These are phyloP conservation scores for Annona cherimola DNA, from an alignment of 164 flowering plant species.

Conservation along the genomic window DNA sequence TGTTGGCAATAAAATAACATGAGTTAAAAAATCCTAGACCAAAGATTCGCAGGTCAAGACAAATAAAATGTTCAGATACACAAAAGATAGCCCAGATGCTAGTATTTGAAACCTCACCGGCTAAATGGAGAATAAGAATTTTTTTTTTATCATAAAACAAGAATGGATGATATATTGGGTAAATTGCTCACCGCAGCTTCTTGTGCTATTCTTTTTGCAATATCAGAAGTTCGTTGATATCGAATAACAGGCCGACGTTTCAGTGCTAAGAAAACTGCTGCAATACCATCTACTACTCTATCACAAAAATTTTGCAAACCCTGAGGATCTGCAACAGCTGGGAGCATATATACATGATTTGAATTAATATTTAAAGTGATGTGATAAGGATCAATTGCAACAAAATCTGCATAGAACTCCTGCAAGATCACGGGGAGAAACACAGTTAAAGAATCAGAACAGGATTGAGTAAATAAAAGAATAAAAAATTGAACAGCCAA, in stretches of 20 bases:
- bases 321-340: constrained; percentile 79
- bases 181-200: constrained; percentile 63
- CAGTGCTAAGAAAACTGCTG: constrained; percentile 78
- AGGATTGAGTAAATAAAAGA: not conserved
- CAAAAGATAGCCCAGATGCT: not conserved
- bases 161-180: not conserved
- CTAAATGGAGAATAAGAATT: no score
- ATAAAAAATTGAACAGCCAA: not conserved
- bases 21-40: not conserved
- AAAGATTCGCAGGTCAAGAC: not conserved
- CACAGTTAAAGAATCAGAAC: not conserved
- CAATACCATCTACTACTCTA: constrained; percentile 83
- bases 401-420: constrained; percentile 95
- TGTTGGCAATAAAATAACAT: not conserved
- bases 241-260: constrained; percentile 89
- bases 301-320: constrained; percentile 68
- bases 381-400: constrained; percentile 80
- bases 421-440: constrained; percentile 32
- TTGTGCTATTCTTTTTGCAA: constrained; percentile 87
- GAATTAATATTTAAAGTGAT: constrained; percentile 62
- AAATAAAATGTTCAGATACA: not conserved
- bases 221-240: constrained; percentile 85
- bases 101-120: not conserved
- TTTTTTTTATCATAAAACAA: not conserved
- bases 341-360: constrained; percentile 89